Base-by-base conservation (phyloP, 2,329 filamentous ascomycete species). In the Aureobasidium sp. region DNA sequence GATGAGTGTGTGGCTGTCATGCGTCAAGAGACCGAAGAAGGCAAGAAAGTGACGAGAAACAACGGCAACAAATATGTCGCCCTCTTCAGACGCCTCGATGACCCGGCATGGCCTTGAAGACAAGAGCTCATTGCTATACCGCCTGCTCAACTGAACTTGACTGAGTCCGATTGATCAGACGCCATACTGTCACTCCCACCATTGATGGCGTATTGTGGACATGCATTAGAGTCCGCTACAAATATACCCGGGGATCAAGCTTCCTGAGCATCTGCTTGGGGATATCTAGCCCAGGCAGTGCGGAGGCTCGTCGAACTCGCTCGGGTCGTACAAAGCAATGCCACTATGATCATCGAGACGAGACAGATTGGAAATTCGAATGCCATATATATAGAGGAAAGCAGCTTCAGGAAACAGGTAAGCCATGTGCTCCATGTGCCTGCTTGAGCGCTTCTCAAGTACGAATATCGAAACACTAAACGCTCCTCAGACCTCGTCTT, bases 41-140 rank as follows among this genome's bases (percentile, higher is more conserved):
- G 92, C 37, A 97, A 96, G 80, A 99, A 99, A 78, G 94, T 99
- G 15, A 85, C 87, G 68, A 84, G 94, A 72, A 96, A 97, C 76
- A 85, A 89, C 45, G 94, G 94, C 0, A 84, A 86, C 71, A 99
- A 97, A 77, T 96, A 89, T 76, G 88, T 97, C 52, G 93, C 91
- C 44, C 84, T 96, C 55, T 99, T 94, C 74, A 83, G 88, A 70
- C 85, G 94, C 65, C 76, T 87, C 65, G 86, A 89, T 71, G 88
- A 96, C 77, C 91, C 91, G 8, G 81, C 84, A 20, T 96, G 91
- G 91, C 85, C 79, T 12, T 63, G 53, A 56, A 52, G 6, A 3
- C 8, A 36, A 36, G 31, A 36, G 22, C 22, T 25, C 22, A 25
- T 2, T 1, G 3, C 3, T 25, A 25, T 25, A 3, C 22, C 22